These are phyloP conservation scores for Adansonia rubrostipa DNA, from an alignment of 441 rosid genomes.

Conservation along the genomic window DNA sequence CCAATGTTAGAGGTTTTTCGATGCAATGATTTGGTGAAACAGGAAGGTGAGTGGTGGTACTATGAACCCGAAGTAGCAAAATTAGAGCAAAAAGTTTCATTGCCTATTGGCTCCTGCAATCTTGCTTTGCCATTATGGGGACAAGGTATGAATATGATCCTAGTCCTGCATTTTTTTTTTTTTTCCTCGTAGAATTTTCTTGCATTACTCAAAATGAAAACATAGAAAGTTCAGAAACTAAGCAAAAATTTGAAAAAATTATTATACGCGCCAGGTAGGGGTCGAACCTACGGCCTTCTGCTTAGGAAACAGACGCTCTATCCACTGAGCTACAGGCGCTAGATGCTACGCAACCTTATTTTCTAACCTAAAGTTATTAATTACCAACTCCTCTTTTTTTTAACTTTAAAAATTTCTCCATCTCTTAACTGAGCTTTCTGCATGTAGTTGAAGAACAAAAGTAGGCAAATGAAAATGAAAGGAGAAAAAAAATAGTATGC, in stretches of 20 bases:
- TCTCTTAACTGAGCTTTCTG: background rate
- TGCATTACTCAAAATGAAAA: background rate
- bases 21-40: conserved; percentile 74
- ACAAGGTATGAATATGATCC: conserved; percentile 43
- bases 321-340: conserved; percentile 93
- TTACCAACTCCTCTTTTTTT: too few relatives aligned
- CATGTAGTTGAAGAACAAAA: background rate
- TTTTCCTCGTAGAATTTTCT: background rate
- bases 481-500: background rate
- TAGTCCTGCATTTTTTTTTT: background rate
- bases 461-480: background rate
- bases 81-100: conserved; percentile 66
- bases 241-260: background rate
- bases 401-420: background rate
- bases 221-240: background rate
- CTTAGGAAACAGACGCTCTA: conserved; percentile 95
- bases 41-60: conserved; percentile 83
- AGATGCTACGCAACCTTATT: too few relatives aligned
- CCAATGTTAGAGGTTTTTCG: conserved; percentile 89
- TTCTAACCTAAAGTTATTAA: background rate
- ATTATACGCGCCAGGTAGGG: conserved; percentile 88
- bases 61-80: conserved; percentile 59
- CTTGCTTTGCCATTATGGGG: conserved; percentile 85
- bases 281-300: conserved; percentile 87
- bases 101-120: conserved; percentile 87